These are phyloP conservation scores for Fusarium odoratissimum DNA, from an alignment of 2,329 filamentous ascomycete genomes.

Conservation along the genomic window DNA sequence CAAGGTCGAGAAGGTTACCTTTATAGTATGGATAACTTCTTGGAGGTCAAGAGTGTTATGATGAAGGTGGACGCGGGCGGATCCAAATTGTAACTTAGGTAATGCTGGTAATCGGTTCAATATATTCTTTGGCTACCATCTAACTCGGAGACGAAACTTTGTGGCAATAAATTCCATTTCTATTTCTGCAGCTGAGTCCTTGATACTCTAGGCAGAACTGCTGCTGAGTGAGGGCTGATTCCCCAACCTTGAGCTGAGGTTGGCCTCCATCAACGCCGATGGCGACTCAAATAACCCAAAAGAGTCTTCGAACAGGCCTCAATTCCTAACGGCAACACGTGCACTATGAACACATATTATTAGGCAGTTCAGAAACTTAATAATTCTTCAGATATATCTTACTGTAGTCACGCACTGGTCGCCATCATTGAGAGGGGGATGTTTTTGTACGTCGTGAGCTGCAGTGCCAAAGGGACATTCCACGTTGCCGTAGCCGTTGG, in stretches of 20 bases:
- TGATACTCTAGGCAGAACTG: too few relatives aligned
- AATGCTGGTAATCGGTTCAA: too few relatives aligned
- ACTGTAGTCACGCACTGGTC: too few relatives aligned
- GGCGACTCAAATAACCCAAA: too few relatives aligned
- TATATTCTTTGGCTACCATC: neutral
- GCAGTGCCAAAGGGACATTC: neutral
- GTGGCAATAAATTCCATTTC: accelerated
- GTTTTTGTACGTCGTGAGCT: neutral
- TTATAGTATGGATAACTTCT: slow-evolving; percentile 36
- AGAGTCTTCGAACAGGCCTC: too few relatives aligned
- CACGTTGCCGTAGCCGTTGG: neutral
- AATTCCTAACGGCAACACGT: too few relatives aligned
- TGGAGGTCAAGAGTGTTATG: slow-evolving; percentile 39
- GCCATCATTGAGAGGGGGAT: neutral
- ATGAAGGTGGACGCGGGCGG: slow-evolving; percentile 26
- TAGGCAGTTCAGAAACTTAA: too few relatives aligned
- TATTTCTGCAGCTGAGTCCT: accelerated
- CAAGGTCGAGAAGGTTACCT: slow-evolving; percentile 27
- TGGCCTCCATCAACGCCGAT: too few relatives aligned
- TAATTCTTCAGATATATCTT: too few relatives aligned
- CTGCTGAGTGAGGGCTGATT: neutral
- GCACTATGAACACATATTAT: neutral
- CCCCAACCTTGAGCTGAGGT: too few relatives aligned
- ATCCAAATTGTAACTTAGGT: slow-evolving; percentile 5
- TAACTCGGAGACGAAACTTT: accelerated